Conservation (phyloP, 305 asterid species). For the Caryopteris hybrid region DNA sequence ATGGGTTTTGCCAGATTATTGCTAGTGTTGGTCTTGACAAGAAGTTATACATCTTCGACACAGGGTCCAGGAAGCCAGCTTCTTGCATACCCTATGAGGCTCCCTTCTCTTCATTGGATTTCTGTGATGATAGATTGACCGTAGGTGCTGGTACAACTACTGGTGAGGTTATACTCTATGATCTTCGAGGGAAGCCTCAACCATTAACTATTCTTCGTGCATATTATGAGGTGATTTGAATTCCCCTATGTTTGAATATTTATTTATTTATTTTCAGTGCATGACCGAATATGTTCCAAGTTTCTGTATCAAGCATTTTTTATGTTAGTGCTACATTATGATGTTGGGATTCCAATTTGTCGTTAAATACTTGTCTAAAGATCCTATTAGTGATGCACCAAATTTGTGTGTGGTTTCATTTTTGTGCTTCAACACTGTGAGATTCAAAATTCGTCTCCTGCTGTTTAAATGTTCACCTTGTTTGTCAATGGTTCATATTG, state of each 20-base stretch:
- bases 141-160: conserved; percentile 93
- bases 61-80: conserved; percentile 74
- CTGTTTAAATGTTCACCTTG: neutral
- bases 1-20: conserved; percentile 54
- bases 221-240: conserved; percentile 61
- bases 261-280: neutral
- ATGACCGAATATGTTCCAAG: neutral
- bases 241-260: neutral
- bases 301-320: neutral
- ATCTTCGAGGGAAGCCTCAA: conserved; percentile 84
- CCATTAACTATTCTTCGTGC: conserved; percentile 81
- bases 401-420: neutral
- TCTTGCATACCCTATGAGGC: conserved; percentile 77
- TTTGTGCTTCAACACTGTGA: neutral
- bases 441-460: neutral
- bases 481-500: neutral
- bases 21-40: conserved; percentile 96
- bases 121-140: conserved; percentile 76
- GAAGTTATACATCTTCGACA: conserved; percentile 83
- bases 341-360: neutral
- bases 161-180: conserved; percentile 84
- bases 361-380: too few species aligned
- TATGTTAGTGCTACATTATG: neutral
- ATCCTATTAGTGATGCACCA: neutral
- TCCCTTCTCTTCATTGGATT: conserved; percentile 87